Evolutionary conservation across 2,329 filamentous ascomycete species (phyloP), one percentile per base, ranked within the genome.

Genomic region (Sarocladium kiliense): DNA sequence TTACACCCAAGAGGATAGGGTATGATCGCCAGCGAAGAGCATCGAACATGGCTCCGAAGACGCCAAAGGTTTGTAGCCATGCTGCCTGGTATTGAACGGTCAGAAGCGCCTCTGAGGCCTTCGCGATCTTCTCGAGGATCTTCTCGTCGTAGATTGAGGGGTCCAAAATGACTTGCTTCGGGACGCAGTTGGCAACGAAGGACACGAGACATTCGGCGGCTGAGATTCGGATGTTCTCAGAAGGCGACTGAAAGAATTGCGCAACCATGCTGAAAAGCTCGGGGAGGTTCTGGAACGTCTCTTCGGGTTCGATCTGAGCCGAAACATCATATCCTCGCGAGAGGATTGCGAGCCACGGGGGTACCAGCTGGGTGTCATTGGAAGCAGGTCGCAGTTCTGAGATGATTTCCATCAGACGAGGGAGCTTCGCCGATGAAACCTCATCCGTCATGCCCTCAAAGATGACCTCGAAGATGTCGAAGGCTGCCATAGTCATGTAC

Each of bases 391-490:
- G 90, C 61, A 99, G 76, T 68, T 97, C 92, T 12, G 88, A 86
- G 62, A 99, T 96, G 54, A 94, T 91, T 60, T 96, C 91, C 64
- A 97, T 81, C 12, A 99, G 80, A 56, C 89, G 84, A 2, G 92
- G 91, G 12, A 99, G 79, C 73, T 97, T 99, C 1, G 90, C 83
- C 2, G 91, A 95, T 0, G 92, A 89, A 50, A 92, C 80, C 61
- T 96, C 91, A 61, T 92, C 88, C 16, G 86, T 82, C 87, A 99
- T 92, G 7, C 91, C 88, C 63, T 88, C 87, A 61, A 99, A 97
- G 44, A 97, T 96, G 69, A 96, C 88, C 70, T 99, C 94, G 64
- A 99, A 99, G 3, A 97, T 93, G 61, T 97, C 93, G 64, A 99
- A 97, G 0, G 92, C 89, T 11, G 90, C 88, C 87, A 97, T 95